These are phyloP conservation scores for Penicillium sclerotigenum DNA, from an alignment of 2,329 filamentous ascomycete species.

Conservation along the genomic window DNA sequence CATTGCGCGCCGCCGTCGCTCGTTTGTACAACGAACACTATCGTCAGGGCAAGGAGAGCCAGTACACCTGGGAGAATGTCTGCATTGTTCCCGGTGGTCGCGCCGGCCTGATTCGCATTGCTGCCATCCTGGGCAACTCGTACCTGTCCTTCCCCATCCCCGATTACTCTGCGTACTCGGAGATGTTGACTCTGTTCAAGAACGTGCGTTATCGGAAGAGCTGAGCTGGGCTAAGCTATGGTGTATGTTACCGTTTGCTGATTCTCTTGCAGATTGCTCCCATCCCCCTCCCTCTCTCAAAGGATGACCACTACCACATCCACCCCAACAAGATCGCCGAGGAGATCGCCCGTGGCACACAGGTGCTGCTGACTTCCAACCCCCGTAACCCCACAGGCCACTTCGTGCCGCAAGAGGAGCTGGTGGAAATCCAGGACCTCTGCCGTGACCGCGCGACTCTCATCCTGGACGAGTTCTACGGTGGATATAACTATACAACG, in stretches of 20 bases:
- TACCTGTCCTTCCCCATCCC: conserved; percentile 93
- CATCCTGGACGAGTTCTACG: conserved; percentile 96
- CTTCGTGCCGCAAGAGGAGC: conserved; percentile 78
- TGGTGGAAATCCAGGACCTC: conserved; percentile 88
- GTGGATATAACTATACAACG: conserved; percentile 91
- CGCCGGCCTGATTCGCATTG: conserved; percentile 89
- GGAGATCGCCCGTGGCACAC: conserved; percentile 80
- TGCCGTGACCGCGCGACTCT: conserved; percentile 86
- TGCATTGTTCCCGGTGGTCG: conserved; percentile 92
- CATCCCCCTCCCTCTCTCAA: conserved; percentile 78
- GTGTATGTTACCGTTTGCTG: not conserved
- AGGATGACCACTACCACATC: conserved; percentile 88
- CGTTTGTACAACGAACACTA: conserved; percentile 92
- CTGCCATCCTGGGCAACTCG: conserved; percentile 86
- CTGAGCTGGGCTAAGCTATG: not conserved
- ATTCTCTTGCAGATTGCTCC: conserved; percentile 64
- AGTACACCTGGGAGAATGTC: conserved; percentile 97
- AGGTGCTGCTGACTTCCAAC: conserved; percentile 91
- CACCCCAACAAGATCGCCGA: conserved; percentile 90
- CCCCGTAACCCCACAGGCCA: conserved; percentile 91
- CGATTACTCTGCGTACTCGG: conserved; percentile 95
- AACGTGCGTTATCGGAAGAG: conserved; percentile 50
- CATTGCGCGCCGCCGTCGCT: conserved; percentile 82
- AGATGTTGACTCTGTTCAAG: conserved; percentile 93
- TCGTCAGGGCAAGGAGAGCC: conserved; percentile 76